phyloP scores from a whole-genome alignment of 441 rosid genomes.

The Erodium texanum region DNA sequence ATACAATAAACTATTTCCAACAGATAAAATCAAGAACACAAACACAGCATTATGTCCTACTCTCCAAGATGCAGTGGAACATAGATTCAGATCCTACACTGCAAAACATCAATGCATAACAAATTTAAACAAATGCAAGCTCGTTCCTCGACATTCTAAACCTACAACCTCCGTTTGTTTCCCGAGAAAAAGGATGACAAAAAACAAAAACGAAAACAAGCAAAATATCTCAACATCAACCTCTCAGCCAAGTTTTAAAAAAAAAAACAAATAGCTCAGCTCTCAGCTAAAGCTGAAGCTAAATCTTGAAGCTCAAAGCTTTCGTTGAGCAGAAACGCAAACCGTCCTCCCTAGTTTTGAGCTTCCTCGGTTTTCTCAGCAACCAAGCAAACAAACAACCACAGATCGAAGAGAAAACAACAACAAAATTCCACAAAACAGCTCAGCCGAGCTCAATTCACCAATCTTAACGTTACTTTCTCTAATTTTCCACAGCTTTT shows the following conservation, averaged over 20 bases:
- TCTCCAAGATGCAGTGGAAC: not conserved
- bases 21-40: no score
- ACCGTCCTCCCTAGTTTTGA: not conserved
- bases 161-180: not conserved
- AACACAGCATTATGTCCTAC: not conserved
- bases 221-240: not conserved
- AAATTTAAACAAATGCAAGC: constrained; percentile 1
- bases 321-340: not conserved
- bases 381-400: constrained; percentile 13
- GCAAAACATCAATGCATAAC: not conserved
- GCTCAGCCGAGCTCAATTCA: not conserved
- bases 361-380: constrained; percentile 10
- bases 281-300: not conserved
- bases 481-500: not conserved
- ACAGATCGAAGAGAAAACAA: not conserved
- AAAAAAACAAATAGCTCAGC: no score
- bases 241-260: not conserved
- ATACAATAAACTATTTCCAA: no score
- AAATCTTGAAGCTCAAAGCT: not conserved
- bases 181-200: not conserved
- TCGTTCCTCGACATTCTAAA: not conserved
- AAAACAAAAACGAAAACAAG: not conserved
- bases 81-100: not conserved
- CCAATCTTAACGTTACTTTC: not conserved
- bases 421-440: not conserved